Conservation (phyloP, 2,329 filamentous ascomycete genomes). For the Sarocladium oryzae region DNA sequence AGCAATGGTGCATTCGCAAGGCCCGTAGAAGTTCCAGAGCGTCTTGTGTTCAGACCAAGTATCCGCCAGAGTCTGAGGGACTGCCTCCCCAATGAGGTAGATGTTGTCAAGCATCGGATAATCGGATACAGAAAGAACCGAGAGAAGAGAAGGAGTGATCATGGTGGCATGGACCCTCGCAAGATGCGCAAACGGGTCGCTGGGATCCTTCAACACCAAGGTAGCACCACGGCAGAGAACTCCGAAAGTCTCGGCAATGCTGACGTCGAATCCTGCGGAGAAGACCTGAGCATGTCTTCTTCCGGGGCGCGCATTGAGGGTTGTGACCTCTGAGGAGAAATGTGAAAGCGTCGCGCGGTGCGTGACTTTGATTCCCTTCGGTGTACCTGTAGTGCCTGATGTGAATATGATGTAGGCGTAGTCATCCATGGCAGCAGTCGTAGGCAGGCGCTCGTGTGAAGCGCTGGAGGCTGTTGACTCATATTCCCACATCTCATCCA, state of each 20-base stretch:
- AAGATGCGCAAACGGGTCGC: not conserved
- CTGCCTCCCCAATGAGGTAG: not conserved
- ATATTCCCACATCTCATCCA: not conserved
- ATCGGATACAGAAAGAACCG: not conserved
- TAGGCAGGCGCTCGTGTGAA: not conserved
- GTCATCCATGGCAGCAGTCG: not conserved
- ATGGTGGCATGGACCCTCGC: not conserved
- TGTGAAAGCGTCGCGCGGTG: not conserved
- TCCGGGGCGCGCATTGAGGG: not conserved
- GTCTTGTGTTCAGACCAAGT: not conserved
- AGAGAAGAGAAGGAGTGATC: not conserved
- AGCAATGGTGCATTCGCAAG: not conserved
- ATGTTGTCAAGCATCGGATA: not conserved
- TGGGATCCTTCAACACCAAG: not conserved
- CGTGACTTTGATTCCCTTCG: not conserved
- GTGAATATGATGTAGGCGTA: not conserved
- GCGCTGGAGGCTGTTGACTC: not conserved
- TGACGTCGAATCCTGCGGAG: not conserved
- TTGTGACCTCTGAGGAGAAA: not conserved
- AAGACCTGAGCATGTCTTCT: not conserved
- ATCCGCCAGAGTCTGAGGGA: not conserved
- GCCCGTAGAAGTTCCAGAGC: not conserved
- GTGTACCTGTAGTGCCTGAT: not conserved
- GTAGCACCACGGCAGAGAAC: not conserved
- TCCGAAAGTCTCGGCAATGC: not conserved